Base-by-base conservation (phyloP, 305 asterid genomes). In the Solanum hybrid region DNA sequence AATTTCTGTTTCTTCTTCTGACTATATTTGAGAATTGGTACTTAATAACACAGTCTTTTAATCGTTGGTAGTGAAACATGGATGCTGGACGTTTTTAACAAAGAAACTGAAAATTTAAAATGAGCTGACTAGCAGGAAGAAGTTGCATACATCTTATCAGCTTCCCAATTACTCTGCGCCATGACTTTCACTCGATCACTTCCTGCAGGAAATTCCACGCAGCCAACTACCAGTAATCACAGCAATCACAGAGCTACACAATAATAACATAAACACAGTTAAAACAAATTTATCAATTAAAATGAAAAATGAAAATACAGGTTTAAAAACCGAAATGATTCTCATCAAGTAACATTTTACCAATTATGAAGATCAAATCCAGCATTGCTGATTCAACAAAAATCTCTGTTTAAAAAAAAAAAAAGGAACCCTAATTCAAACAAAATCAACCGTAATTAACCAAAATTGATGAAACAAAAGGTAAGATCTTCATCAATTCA, bases 161-260 rank as follows among this genome's bases (percentile, higher is more conserved):
- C 99, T 94, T 97, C 99, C 99, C 99, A 97, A 90, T 96, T 95
- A 92, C 98, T 97, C 97, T 95, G 98, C 66, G 99, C 96, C 99
- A 97, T 96, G 93, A 90, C 72, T 51, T 71, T 19, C 87, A 31
- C 45, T 56, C 42, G 2, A 51, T 56, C 87, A 84, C 87, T 84
- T 51, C 36, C 29, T 45, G 29, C 89, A 89, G 89, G 73, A 19
- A 82, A 84, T 45, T 84, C 87, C 40, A 56, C 87, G 29, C 72
- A 45, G 72, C 29, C 24, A 82, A 45, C 87, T 82, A 11, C 35
- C 75, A 10, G 90, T 90, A 51, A 51, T 3, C 42, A 42, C 72
- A 82, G 73, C 38, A 82, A 82, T 82, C 72, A 51, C 87, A 31
- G 75, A 51, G 76, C 76, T 84, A 45, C 64, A 24, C 38, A 84